Percentiles rank a stretch among this genome's conserved stretches.
phyloP scores from a whole-genome alignment of 1,139 yeast genomes.

The Nakaseomyces bracarensis region DNA sequence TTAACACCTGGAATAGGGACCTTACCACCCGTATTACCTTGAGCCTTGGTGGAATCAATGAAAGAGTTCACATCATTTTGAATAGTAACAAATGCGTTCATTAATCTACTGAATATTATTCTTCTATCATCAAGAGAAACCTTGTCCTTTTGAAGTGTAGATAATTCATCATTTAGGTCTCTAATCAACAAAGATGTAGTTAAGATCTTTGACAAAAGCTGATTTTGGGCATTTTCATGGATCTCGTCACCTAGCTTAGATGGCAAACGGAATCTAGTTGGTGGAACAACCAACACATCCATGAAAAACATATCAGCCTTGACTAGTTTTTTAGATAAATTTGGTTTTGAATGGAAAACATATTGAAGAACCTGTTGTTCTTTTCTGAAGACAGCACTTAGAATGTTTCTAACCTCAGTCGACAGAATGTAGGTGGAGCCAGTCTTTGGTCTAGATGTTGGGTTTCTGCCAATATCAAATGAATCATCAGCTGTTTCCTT shows the following conservation, averaged over 20 bases:
- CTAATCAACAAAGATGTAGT: conserved; percentile 75
- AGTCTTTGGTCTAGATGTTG: conserved; percentile 47
- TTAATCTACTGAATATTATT: conserved; percentile 73
- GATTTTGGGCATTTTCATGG: conserved; percentile 92
- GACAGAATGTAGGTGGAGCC: conserved; percentile 82
- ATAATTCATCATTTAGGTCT: conserved; percentile 77
- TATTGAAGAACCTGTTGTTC: conserved; percentile 58
- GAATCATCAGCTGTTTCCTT: conserved; percentile 28
- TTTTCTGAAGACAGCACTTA: conserved; percentile 62
- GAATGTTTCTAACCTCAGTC: conserved; percentile 73
- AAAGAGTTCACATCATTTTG: conserved; percentile 95
- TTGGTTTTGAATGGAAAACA: conserved; percentile 74
- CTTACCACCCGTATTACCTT: conserved; percentile 53
- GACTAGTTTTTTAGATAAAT: conserved; percentile 39
- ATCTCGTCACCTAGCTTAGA: conserved; percentile 95
- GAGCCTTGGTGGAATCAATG: conserved; percentile 86
- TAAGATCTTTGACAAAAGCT: conserved; percentile 68
- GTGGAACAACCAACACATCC: conserved; percentile 84
- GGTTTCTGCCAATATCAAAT: conserved; percentile 30
- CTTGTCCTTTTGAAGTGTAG: conserved; percentile 53
- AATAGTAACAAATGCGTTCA: conserved; percentile 89
- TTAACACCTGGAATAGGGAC: conserved; percentile 89
- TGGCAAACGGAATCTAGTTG: conserved; percentile 93
- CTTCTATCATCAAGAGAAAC: conserved; percentile 63
- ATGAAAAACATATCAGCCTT: conserved; percentile 87